Evolutionary conservation across 2,329 filamentous ascomycete genomes (phyloP).

Genomic region (Fusarium euwallaceae): DNA sequence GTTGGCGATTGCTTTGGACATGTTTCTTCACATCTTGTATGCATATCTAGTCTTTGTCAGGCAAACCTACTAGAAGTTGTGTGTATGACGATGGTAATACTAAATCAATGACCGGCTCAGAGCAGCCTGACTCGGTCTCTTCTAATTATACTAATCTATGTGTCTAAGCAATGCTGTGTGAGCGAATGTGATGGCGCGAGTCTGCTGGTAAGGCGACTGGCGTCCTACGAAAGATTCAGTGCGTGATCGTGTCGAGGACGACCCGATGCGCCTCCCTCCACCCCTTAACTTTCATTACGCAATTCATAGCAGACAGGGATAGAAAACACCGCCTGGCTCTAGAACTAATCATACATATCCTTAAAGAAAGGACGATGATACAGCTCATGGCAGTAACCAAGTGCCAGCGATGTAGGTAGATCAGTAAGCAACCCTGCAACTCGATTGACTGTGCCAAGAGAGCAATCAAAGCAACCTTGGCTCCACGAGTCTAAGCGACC

Average conservation of each 20-base stretch:
- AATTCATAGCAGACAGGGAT: background rate
- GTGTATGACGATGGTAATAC: constrained; percentile 43
- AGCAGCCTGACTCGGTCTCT: constrained; percentile 23
- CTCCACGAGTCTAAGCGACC: background rate
- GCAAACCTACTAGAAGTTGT: constrained; percentile 34
- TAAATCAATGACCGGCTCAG: constrained; percentile 34
- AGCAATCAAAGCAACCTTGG: background rate
- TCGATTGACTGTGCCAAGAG: background rate
- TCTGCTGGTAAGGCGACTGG: background rate
- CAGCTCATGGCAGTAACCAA: background rate
- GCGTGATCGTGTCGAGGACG: background rate
- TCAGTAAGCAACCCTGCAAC: background rate
- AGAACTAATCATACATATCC: background rate
- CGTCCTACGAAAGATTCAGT: background rate
- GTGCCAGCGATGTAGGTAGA: background rate
- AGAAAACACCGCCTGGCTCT: background rate
- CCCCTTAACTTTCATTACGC: background rate
- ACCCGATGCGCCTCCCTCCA: background rate
- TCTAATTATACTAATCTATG: constrained; percentile 38
- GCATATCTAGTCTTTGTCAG: constrained; percentile 40
- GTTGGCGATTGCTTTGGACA: constrained; percentile 43
- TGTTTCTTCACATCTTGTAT: constrained; percentile 42
- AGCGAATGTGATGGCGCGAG: constrained; percentile 3
- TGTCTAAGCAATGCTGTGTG: constrained; percentile 24
- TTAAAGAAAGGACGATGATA: background rate